phyloP scores from a whole-genome alignment of 176 grass and related monocot species.

The Ensete ventricosum region DNA sequence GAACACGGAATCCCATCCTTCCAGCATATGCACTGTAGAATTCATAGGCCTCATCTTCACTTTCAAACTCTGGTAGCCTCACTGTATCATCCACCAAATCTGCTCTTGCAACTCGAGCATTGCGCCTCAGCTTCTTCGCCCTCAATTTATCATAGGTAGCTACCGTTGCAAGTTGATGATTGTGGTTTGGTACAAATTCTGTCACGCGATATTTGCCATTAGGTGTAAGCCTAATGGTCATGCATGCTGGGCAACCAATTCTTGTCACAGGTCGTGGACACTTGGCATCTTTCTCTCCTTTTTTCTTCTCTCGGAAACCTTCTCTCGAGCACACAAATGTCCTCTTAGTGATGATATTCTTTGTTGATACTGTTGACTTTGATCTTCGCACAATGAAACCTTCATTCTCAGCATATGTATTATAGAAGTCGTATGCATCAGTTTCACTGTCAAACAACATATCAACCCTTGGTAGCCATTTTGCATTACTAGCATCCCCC shows the following conservation, averaged over 20 bases:
- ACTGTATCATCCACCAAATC: slow-evolving; percentile 69
- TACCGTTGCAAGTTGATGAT: slow-evolving; percentile 59
- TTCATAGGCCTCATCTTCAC: slow-evolving; percentile 81
- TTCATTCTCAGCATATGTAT: slow-evolving; percentile 63
- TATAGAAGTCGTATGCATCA: slow-evolving; percentile 84
- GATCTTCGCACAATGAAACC: slow-evolving; percentile 87
- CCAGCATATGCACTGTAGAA: slow-evolving; percentile 81
- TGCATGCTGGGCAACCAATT: slow-evolving; percentile 73
- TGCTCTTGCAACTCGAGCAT: slow-evolving; percentile 64
- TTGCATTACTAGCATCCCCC: slow-evolving; percentile 31
- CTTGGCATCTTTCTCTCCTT: slow-evolving; percentile 78
- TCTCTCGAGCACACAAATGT: slow-evolving; percentile 90
- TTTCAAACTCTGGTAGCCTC: slow-evolving; percentile 67
- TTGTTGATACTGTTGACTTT: slow-evolving; percentile 60
- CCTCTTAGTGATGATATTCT: slow-evolving; percentile 83
- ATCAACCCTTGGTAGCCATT: slow-evolving; percentile 51
- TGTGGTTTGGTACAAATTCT: slow-evolving; percentile 68
- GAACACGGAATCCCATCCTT: slow-evolving; percentile 75
- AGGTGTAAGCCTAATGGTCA: slow-evolving; percentile 71
- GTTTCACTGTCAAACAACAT: slow-evolving; percentile 61
- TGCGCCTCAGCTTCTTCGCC: slow-evolving; percentile 66
- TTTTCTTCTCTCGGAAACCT: slow-evolving; percentile 90
- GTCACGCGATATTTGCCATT: slow-evolving; percentile 90
- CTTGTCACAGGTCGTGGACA: slow-evolving; percentile 72
- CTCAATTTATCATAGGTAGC: slow-evolving; percentile 64